Percentiles rank a stretch among this genome's conserved stretches.
These are phyloP conservation scores for Euptelea pleiosperma DNA, from an alignment of 164 flowering plant species.

Conservation along the genomic window DNA sequence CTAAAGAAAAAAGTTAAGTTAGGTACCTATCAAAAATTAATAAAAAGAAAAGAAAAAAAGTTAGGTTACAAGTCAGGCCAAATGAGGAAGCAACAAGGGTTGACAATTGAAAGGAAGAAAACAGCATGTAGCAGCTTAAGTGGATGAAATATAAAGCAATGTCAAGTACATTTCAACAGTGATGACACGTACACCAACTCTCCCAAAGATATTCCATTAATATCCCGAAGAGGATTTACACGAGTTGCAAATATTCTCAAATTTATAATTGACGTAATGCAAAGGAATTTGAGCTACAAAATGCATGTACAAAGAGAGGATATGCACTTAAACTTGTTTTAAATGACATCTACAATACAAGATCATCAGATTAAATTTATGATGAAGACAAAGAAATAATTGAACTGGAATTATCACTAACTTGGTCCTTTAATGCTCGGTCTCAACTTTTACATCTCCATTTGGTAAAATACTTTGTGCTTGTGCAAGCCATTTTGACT, in stretches of 20 bases:
- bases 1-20: too few species aligned
- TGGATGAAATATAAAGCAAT: neutral
- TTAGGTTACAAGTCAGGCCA: too few species aligned
- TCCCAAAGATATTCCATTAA: neutral
- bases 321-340: too few species aligned
- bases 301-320: neutral
- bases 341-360: neutral
- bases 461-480: slow-evolving; percentile 63
- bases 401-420: slow-evolving; percentile 6
- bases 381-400: neutral
- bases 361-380: neutral
- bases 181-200: neutral
- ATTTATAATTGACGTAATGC: neutral
- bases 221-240: too few species aligned
- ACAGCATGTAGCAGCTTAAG: neutral
- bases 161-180: neutral
- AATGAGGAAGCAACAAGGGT: too few species aligned
- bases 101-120: too few species aligned
- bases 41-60: too few species aligned
- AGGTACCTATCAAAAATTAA: too few species aligned
- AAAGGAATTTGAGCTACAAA: slow-evolving; percentile 3
- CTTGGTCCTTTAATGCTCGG: slow-evolving; percentile 37
- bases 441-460: slow-evolving; percentile 76
- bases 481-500: slow-evolving; percentile 62
- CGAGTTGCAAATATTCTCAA: neutral